Base-by-base conservation (phyloP, 805 yeast species). In the Komagataella pastoris region DNA sequence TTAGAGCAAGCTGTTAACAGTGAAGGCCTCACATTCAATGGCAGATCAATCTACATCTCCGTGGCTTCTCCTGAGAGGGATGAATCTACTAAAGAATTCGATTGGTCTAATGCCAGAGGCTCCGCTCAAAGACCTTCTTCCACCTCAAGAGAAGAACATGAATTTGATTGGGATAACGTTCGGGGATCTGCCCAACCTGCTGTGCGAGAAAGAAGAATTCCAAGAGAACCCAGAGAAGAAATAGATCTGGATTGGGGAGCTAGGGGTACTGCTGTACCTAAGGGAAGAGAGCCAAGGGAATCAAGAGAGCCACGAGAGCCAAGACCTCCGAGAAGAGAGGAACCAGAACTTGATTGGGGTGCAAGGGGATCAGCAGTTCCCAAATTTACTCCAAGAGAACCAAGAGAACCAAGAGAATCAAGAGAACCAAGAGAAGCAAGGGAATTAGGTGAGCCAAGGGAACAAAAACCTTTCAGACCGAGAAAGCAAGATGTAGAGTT, bases 261-360 rank as follows among this genome's bases (percentile, higher is more conserved):
- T 12, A 61, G 66, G 59, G 68, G 70, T 36, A 54, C 68, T 24
- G 67, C 62, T 14, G 61, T 61, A 59, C 24, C 60, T 56, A 56
- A 59, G 63, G 50, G 66, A 59, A 54, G 55, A 7, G 57, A 65
- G 52, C 62, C 54, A 57, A 61, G 50, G 59, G 67, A 24, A 59
- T 64, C 62, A 50, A 58, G 67, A 53, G 69, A 61, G 55, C 54
- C 56, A 49, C 53, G 57, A 63, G 65, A 56, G 49, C 60, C 58
- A 55, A 55, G 60, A 52, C 61, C 65, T 56, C 69, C 65, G 57
- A 69, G 72, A 65, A 70, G 70, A 55, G 78, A 73, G 58, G 81
- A 74, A 59, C 78, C 79, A 48, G 78, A 79, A 36, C 66, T 80
- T 51, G 88, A 84, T 65, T 81, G 88, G 81, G 69, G 74, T 7